phyloP scores from a whole-genome alignment of 805 yeast species.

The Danielia oregonensis region DNA sequence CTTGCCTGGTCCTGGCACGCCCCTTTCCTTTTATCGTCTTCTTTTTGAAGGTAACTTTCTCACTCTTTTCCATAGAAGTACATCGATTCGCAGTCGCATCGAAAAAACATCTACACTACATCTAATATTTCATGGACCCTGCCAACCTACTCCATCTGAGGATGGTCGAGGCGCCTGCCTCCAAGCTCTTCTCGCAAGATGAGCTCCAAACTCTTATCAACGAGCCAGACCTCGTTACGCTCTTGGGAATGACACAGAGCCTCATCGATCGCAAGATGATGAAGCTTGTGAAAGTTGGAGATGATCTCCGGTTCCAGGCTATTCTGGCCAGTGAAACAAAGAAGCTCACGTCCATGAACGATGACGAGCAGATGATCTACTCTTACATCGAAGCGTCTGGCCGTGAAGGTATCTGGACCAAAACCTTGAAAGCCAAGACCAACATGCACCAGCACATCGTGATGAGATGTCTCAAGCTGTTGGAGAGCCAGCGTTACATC shows the following conservation, averaged over 20 bases:
- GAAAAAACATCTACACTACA: too few relatives aligned
- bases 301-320: conserved; percentile 70
- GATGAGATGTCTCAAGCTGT: conserved; percentile 69
- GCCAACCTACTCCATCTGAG: conserved; percentile 48
- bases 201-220: conserved; percentile 57
- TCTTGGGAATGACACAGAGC: conserved; percentile 49
- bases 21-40: conserved; percentile 1
- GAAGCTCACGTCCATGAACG: conserved; percentile 70
- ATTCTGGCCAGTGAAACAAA: conserved; percentile 70
- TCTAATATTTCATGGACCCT: conserved; percentile 1
- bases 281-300: conserved; percentile 65
- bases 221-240: conserved; percentile 39
- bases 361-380: conserved; percentile 89
- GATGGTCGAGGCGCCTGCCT: conserved; percentile 54
- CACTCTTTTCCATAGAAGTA: background rate
- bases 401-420: conserved; percentile 95
- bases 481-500: conserved; percentile 79
- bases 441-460: conserved; percentile 92
- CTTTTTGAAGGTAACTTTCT: conserved; percentile 1
- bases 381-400: conserved; percentile 90
- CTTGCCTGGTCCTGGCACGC: background rate
- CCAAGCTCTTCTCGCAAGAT: conserved; percentile 58
- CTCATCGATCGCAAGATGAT: conserved; percentile 56
- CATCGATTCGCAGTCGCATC: too few relatives aligned
- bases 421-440: conserved; percentile 82